Evolutionary conservation across 1,284 basidiomycete genomes (phyloP).

Genomic region (Boletus smithii): DNA sequence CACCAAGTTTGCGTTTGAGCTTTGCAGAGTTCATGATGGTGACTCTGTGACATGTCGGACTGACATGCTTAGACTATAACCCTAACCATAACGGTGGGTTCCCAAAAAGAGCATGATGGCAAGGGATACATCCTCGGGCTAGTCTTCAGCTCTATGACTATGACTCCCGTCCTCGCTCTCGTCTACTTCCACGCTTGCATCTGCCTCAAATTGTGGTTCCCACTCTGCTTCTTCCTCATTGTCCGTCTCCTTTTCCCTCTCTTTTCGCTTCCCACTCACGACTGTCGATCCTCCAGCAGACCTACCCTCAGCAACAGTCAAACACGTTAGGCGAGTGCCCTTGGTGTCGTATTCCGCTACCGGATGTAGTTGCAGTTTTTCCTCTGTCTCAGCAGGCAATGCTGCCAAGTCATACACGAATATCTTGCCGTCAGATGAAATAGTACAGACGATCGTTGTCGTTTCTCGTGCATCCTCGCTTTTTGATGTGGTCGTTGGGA

Average conservation of each 20-base stretch:
- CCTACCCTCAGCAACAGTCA: slow-evolving; percentile 58
- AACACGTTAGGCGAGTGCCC: slow-evolving; percentile 78
- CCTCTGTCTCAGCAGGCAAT: slow-evolving; percentile 35
- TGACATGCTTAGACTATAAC: too few species aligned
- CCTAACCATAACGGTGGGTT: too few species aligned
- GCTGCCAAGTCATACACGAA: slow-evolving; percentile 71
- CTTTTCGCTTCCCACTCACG: slow-evolving; percentile 40
- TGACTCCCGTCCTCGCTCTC: background rate
- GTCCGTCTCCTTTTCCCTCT: slow-evolving; percentile 29
- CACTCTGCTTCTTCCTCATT: slow-evolving; percentile 33
- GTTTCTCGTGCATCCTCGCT: slow-evolving; percentile 28
- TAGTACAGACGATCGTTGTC: slow-evolving; percentile 68
- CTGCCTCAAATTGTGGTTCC: slow-evolving; percentile 22
- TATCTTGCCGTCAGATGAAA: slow-evolving; percentile 83
- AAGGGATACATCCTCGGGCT: too few species aligned
- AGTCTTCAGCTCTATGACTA: background rate
- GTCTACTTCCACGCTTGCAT: slow-evolving; percentile 21
- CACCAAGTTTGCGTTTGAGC: slow-evolving; percentile 77
- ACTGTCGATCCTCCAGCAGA: slow-evolving; percentile 16
- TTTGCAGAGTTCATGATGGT: slow-evolving; percentile 47
- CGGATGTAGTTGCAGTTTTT: slow-evolving; percentile 47
- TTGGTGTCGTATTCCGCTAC: slow-evolving; percentile 77
- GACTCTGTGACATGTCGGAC: too few species aligned
- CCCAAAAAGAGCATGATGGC: too few species aligned
- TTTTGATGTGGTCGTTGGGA: slow-evolving; percentile 37